phyloP scores from a whole-genome alignment of 2,329 filamentous ascomycete species.

The Paraphoma chrysanthemicola region DNA sequence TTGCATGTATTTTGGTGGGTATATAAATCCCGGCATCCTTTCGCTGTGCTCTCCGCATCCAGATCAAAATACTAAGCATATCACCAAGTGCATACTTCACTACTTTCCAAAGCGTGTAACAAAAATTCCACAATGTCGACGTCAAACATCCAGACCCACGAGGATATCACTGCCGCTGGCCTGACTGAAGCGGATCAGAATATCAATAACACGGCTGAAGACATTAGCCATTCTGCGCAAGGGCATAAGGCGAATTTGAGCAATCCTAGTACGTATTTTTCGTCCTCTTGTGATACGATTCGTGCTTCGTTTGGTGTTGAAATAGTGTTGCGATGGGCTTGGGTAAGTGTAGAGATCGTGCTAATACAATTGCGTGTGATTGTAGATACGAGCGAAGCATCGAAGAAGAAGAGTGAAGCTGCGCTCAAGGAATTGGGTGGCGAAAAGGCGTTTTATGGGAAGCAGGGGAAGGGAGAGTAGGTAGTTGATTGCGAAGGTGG shows the following conservation, averaged over 20 bases:
- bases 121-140: too few relatives aligned
- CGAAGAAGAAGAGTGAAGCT: constrained; percentile 54
- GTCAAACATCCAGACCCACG: constrained; percentile 11
- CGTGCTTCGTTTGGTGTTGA: too few relatives aligned
- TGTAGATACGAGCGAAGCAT: constrained; percentile 35
- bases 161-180: constrained; percentile 24
- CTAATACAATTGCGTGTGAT: too few relatives aligned
- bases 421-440: constrained; percentile 53
- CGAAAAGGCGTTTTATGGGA: constrained; percentile 53
- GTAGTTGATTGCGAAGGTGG: background rate
- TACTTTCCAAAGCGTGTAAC: too few relatives aligned
- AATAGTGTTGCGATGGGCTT: too few relatives aligned
- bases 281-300: too few relatives aligned
- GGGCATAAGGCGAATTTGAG: constrained; percentile 58
- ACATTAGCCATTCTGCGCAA: constrained; percentile 21
- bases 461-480: constrained; percentile 51
- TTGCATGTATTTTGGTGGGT: background rate
- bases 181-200: constrained; percentile 26
- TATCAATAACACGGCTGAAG: constrained; percentile 31
- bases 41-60: too few relatives aligned
- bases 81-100: too few relatives aligned
- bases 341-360: too few relatives aligned
- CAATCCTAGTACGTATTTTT: constrained; percentile 51
- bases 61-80: too few relatives aligned
- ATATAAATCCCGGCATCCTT: too few relatives aligned